phyloP scores from a whole-genome alignment of 164 flowering plant genomes.

The Paratinospora sagittata region DNA sequence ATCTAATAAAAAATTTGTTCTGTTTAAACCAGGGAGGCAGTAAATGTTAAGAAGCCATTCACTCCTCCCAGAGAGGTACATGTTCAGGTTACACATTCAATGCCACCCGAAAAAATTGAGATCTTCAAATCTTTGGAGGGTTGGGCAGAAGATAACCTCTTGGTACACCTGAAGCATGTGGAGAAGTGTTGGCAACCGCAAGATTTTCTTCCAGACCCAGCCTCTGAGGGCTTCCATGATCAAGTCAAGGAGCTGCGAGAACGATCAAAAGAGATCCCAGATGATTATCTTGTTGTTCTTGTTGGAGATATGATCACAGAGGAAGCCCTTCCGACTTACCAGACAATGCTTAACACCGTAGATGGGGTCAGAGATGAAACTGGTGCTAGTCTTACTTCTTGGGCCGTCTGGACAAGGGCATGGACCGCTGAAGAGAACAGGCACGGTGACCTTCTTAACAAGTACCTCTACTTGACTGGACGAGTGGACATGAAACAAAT shows the following conservation, averaged over 20 bases:
- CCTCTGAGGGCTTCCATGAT: conserved; percentile 52
- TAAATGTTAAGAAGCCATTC: conserved; percentile 47
- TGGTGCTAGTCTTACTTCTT: conserved; percentile 65
- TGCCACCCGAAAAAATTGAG: conserved; percentile 68
- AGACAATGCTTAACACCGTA: conserved; percentile 53
- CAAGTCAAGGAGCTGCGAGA: conserved; percentile 52
- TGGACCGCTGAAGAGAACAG: conserved; percentile 64
- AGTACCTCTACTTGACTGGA: conserved; percentile 60
- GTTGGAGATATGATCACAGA: conserved; percentile 70
- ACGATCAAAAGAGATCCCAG: conserved; percentile 62
- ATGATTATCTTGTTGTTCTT: conserved; percentile 58
- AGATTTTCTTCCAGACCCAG: conserved; percentile 64
- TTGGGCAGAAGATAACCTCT: conserved; percentile 62
- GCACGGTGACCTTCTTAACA: conserved; percentile 59
- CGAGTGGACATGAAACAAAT: conserved; percentile 69
- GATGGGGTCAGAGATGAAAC: conserved; percentile 66
- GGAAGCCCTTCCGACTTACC: conserved; percentile 48
- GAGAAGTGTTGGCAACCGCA: conserved; percentile 77
- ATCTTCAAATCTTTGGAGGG: conserved; percentile 54
- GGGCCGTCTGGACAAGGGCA: conserved; percentile 74
- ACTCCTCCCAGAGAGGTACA: conserved; percentile 57
- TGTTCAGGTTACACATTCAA: conserved; percentile 59
- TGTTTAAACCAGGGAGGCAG: conserved; percentile 35
- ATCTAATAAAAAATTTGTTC: neutral
- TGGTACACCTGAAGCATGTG: conserved; percentile 54